phyloP scores from a whole-genome alignment of 2,329 filamentous ascomycete species.

The Trichoderma polysporum region DNA sequence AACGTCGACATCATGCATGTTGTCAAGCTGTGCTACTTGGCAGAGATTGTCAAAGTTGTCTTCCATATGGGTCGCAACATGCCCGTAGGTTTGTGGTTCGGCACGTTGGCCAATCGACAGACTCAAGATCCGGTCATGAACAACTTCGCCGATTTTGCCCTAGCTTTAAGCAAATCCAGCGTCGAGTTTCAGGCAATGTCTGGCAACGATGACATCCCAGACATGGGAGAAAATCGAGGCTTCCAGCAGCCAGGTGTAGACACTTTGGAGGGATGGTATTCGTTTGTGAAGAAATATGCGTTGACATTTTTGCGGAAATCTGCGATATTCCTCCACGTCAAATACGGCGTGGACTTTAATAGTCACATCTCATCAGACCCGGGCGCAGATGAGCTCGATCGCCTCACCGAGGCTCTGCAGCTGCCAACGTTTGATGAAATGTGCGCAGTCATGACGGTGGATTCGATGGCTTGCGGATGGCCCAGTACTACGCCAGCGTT shows the following conservation, averaged over 20 bases:
- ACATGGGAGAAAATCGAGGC: slow-evolving; percentile 43
- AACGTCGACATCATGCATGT: slow-evolving; percentile 75
- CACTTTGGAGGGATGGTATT: slow-evolving; percentile 54
- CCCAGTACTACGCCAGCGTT: slow-evolving; percentile 46
- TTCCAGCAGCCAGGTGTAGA: slow-evolving; percentile 58
- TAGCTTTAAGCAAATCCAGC: slow-evolving; percentile 46
- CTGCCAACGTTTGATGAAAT: slow-evolving; percentile 79
- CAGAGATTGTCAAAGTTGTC: slow-evolving; percentile 84
- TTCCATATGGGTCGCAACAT: slow-evolving; percentile 58
- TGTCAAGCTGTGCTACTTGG: slow-evolving; percentile 81
- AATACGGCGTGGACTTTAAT: slow-evolving; percentile 85
- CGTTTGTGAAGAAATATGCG: slow-evolving; percentile 75
- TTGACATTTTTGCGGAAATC: slow-evolving; percentile 87
- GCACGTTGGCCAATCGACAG: slow-evolving; percentile 44
- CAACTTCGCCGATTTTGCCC: slow-evolving; percentile 57
- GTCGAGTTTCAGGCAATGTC: slow-evolving; percentile 42
- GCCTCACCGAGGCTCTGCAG: slow-evolving; percentile 72
- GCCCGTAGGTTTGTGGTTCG: slow-evolving; percentile 49
- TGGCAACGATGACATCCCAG: slow-evolving; percentile 27
- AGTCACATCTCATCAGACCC: slow-evolving; percentile 62
- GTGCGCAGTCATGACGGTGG: slow-evolving; percentile 58
- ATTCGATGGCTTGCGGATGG: slow-evolving; percentile 49
- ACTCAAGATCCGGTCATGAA: slow-evolving; percentile 48
- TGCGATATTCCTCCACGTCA: slow-evolving; percentile 79
- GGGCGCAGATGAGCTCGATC: slow-evolving; percentile 74